phyloP scores from a whole-genome alignment of 495 filamentous ascomycete genomes.

The Xylaria sp. region DNA sequence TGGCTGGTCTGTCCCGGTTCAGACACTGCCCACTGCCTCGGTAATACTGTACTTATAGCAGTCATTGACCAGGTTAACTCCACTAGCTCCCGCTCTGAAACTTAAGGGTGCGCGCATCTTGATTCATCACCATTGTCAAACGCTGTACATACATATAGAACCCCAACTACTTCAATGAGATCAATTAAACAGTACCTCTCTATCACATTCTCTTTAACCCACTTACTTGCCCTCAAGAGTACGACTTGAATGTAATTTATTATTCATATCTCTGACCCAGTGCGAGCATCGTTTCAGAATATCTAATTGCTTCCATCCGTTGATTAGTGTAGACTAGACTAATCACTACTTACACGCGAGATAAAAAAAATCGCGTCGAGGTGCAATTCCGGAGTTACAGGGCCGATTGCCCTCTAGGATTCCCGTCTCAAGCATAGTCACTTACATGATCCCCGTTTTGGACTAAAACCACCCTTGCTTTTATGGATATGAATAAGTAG shows the following conservation, averaged over 20 bases:
- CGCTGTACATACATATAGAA: not conserved
- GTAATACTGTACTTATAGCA: too few relatives aligned
- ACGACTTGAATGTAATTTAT: not conserved
- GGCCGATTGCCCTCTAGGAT: slow-evolving; percentile 20
- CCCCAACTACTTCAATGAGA: not conserved
- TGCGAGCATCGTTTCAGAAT: not conserved
- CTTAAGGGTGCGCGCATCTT: slow-evolving; percentile 22
- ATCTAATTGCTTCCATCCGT: not conserved
- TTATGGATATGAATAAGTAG: slow-evolving; percentile 1
- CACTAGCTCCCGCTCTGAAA: slow-evolving; percentile 32
- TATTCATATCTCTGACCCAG: not conserved
- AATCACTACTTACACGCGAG: not conserved
- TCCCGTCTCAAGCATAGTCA: slow-evolving; percentile 13
- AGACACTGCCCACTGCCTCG: too few relatives aligned
- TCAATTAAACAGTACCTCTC: not conserved
- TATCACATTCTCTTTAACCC: too few relatives aligned
- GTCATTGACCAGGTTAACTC: too few relatives aligned
- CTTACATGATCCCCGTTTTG: slow-evolving; percentile 16
- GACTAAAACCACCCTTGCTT: not conserved
- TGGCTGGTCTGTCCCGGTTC: not conserved
- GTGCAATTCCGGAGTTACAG: slow-evolving; percentile 24
- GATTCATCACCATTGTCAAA: slow-evolving; percentile 41
- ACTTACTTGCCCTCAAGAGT: not conserved
- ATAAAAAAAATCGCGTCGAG: not conserved
- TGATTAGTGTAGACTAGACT: not conserved